Percentiles rank a stretch among this genome's conserved stretches.
Conservation (phyloP, 495 filamentous ascomycete genomes). For the Aspergillus cavernicola region DNA sequence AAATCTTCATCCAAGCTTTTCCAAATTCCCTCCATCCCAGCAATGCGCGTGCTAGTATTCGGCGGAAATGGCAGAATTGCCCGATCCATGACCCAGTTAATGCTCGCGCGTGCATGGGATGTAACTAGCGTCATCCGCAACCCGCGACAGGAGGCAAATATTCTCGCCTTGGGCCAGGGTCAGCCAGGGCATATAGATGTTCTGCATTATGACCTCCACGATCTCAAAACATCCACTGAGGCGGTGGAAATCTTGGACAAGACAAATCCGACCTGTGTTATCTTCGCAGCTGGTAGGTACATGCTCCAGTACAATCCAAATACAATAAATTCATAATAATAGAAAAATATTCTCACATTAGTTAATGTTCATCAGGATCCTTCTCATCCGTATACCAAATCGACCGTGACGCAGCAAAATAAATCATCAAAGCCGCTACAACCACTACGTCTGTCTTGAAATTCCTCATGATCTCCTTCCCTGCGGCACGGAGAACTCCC, state of each 20-base stretch:
- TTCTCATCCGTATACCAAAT: conserved; percentile 50
- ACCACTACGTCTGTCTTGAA: conserved; percentile 50
- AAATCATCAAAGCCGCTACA: conserved; percentile 55
- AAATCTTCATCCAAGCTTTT: no score
- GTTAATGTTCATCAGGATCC: no score
- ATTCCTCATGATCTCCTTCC: conserved; percentile 61
- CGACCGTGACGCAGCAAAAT: conserved; percentile 53
- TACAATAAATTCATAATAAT: no score
- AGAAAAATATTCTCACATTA: no score
- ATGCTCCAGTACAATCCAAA: not conserved
- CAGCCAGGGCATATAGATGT: not conserved
- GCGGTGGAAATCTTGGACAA: not conserved
- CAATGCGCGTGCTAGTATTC: conserved; percentile 51
- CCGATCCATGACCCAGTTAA: conserved; percentile 56
- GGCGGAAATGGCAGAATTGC: conserved; percentile 66
- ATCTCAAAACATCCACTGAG: not conserved
- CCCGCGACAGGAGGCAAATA: conserved; percentile 48
- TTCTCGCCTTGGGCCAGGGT: conserved; percentile 39
- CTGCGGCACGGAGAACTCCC: conserved; percentile 38
- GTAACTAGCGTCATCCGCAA: conserved; percentile 63
- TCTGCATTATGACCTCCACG: not conserved
- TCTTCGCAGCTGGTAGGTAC: not conserved
- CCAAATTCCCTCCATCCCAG: no score
- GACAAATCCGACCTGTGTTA: not conserved
- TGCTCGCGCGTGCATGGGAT: conserved; percentile 56